A percentile compares a stretch with the other conserved stretches of the same genome.
Conservation (phyloP, 2,329 filamentous ascomycete species). For the Drechslerella dactyloides region DNA sequence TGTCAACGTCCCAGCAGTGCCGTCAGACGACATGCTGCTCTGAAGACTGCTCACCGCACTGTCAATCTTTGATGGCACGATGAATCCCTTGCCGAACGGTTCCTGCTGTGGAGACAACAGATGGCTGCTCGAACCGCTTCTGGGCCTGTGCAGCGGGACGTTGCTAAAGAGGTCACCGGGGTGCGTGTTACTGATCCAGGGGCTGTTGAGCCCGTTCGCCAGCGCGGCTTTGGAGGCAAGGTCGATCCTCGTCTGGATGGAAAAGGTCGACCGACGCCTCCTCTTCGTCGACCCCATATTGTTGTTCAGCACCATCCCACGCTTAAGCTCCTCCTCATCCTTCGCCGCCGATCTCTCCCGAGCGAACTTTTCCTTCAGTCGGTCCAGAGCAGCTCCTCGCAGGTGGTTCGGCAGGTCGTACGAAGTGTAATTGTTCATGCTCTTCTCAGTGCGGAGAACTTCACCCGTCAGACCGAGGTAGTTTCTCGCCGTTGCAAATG, state of each 20-base stretch:
- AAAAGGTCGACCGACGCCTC: constrained; percentile 68
- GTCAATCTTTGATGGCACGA: constrained; percentile 22
- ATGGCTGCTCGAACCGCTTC: constrained; percentile 38
- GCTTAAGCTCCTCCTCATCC: constrained; percentile 79
- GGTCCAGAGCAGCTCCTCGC: constrained; percentile 78
- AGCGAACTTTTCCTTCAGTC: constrained; percentile 90
- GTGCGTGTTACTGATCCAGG: constrained; percentile 39
- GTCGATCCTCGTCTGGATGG: constrained; percentile 71
- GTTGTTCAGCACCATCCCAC: constrained; percentile 91
- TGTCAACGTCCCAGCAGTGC: constrained; percentile 19
- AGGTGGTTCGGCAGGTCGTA: constrained; percentile 91
- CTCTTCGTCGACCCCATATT: constrained; percentile 65
- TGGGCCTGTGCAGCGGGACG: constrained; percentile 34
- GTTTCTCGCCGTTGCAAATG: constrained; percentile 88
- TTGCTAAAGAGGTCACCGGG: constrained; percentile 47
- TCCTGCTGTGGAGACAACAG: constrained; percentile 37
- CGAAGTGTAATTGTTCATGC: constrained; percentile 90
- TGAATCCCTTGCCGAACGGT: constrained; percentile 26
- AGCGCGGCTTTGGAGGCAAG: constrained; percentile 26
- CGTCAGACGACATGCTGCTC: neutral
- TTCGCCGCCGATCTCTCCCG: constrained; percentile 82
- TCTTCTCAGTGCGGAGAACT: constrained; percentile 87
- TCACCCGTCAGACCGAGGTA: constrained; percentile 92
- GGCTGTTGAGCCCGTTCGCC: constrained; percentile 25
- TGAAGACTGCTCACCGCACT: constrained; percentile 15